Evolutionary conservation across 345 rosid species (phyloP).

Genomic region (Ricinus communis): DNA sequence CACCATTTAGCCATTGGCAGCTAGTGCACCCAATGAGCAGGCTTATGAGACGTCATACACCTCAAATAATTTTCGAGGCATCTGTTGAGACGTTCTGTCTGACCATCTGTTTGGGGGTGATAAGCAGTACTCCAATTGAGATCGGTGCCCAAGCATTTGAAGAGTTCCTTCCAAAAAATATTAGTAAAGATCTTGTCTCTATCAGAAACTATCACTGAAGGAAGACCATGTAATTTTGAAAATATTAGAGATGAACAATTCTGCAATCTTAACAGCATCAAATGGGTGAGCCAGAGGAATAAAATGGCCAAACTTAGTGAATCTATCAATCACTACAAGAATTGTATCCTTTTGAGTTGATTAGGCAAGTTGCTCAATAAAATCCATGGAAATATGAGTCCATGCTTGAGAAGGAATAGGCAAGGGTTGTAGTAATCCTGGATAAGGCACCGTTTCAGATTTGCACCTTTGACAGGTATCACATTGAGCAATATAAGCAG

Average conservation of each 20-base stretch:
- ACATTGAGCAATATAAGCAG: too few relatives aligned
- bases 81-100: not conserved
- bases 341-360: not conserved
- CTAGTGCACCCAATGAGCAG: not conserved
- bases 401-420: not conserved
- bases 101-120: too few relatives aligned
- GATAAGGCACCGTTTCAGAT: not conserved
- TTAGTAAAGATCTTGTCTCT: too few relatives aligned
- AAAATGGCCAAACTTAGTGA: too few relatives aligned
- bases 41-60: not conserved
- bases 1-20: not conserved
- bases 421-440: not conserved
- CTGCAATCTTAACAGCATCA: too few relatives aligned
- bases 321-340: not conserved
- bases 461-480: not conserved
- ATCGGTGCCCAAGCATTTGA: not conserved
- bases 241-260: too few relatives aligned
- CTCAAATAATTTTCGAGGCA: not conserved
- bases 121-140: not conserved
- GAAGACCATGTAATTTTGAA: too few relatives aligned
- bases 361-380: not conserved
- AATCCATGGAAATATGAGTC: too few relatives aligned
- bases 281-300: too few relatives aligned
- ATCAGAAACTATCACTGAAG: too few relatives aligned
- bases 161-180: not conserved